Evolutionary conservation across 2,329 filamentous ascomycete species (phyloP).

Genomic region (Aspergillus sp.): DNA sequence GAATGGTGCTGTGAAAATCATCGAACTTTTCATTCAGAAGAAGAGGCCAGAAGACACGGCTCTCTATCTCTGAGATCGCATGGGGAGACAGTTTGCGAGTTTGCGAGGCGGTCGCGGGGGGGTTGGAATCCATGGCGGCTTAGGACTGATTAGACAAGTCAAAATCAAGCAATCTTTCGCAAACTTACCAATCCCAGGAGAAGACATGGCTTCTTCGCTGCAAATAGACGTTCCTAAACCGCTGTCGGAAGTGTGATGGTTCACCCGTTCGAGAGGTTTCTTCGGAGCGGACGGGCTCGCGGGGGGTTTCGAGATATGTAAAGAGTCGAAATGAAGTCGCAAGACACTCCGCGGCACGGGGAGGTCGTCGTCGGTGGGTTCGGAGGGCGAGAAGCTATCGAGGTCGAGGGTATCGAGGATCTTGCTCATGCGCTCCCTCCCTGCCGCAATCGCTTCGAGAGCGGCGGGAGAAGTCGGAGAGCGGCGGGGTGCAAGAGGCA

Average conservation of each 20-base stretch:
- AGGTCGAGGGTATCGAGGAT: slow-evolving; percentile 66
- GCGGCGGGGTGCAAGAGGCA: slow-evolving; percentile 57
- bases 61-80: slow-evolving; percentile 72
- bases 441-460: slow-evolving; percentile 68
- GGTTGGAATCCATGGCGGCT: neutral
- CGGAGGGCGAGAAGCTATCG: slow-evolving; percentile 50
- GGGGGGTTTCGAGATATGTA: slow-evolving; percentile 30
- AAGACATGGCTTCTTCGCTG: slow-evolving; percentile 48
- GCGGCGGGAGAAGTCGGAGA: slow-evolving; percentile 58
- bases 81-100: slow-evolving; percentile 63
- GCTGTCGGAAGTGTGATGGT: slow-evolving; percentile 78
- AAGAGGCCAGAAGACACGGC: slow-evolving; percentile 73
- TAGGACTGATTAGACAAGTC: slow-evolving; percentile 9
- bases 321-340: slow-evolving; percentile 49
- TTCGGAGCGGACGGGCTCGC: slow-evolving; percentile 31
- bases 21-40: slow-evolving; percentile 72
- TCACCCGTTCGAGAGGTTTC: slow-evolving; percentile 31
- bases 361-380: slow-evolving; percentile 54
- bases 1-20: slow-evolving; percentile 76
- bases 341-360: slow-evolving; percentile 62
- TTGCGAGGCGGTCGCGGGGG: too few relatives aligned
- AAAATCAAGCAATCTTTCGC: slow-evolving; percentile 33
- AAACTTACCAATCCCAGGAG: slow-evolving; percentile 43
- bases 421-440: slow-evolving; percentile 66
- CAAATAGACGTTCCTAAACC: slow-evolving; percentile 81